Percentiles rank a stretch among this genome's conserved stretches.
These are phyloP conservation scores for Hericium alpestre DNA, from an alignment of 768 basidiomycete genomes.

Conservation along the genomic window DNA sequence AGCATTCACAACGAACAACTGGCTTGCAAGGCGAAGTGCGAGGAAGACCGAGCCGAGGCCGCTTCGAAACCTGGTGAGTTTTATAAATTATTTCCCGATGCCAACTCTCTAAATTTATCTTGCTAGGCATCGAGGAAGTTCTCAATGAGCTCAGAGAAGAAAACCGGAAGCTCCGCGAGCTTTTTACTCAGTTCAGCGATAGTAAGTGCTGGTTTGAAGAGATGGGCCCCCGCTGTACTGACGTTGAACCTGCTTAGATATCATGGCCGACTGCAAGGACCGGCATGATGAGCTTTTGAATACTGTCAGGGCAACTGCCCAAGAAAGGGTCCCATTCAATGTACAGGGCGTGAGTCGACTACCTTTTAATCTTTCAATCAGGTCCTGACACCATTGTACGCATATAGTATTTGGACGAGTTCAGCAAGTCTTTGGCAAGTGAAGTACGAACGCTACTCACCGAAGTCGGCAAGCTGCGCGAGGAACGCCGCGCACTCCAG, in stretches of 20 bases:
- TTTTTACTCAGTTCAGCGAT: slow-evolving; percentile 44
- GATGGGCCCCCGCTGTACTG: background rate
- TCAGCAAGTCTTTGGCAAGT: slow-evolving; percentile 71
- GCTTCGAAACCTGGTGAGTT: slow-evolving; percentile 48
- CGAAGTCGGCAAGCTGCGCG: slow-evolving; percentile 75
- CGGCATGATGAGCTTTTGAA: slow-evolving; percentile 61
- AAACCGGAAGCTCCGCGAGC: slow-evolving; percentile 48
- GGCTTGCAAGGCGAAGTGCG: slow-evolving; percentile 36
- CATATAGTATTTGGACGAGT: slow-evolving; percentile 71
- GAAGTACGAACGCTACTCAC: slow-evolving; percentile 77
- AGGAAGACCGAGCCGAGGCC: slow-evolving; percentile 41
- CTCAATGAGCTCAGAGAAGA: slow-evolving; percentile 49
- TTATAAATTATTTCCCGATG: background rate
- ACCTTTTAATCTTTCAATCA: background rate
- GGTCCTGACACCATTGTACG: background rate
- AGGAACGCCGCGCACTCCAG: slow-evolving; percentile 68
- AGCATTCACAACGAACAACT: slow-evolving; percentile 48
- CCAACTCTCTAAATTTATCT: slow-evolving; percentile 9
- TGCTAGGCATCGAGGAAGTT: slow-evolving; percentile 46
- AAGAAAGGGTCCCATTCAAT: slow-evolving; percentile 74
- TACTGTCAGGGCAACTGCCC: slow-evolving; percentile 59
- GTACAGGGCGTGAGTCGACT: slow-evolving; percentile 58
- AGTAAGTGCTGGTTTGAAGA: slow-evolving; percentile 28
- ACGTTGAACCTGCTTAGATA: slow-evolving; percentile 30
- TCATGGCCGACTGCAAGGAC: slow-evolving; percentile 53